Base-by-base conservation (phyloP, 495 filamentous ascomycete genomes). In the Penicillium flavigenum region DNA sequence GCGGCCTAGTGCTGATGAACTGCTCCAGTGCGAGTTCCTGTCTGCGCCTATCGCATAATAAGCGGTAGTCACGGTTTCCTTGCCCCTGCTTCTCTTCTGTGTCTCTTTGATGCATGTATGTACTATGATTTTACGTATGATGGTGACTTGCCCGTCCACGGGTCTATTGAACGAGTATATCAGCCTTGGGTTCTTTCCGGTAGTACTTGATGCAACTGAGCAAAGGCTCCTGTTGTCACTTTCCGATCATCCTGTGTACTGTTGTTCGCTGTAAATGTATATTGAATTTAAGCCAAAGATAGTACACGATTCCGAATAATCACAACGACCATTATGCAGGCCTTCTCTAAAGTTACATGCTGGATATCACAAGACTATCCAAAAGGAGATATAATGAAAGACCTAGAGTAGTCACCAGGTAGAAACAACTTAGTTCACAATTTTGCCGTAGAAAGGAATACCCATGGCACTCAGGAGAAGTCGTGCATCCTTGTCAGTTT, bases 401-500 rank as follows among this genome's bases (percentile, higher is more conserved):
- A 50, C 50, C 29, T 47, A 51, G 29, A 51, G n/a, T 39, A 41
- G 42, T 36, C 47, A 32, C 17, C 41, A 45, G 24, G 16, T 24
- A 3, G 24, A 31, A 42, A 5, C 16, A 31, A 49, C 32, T 52
- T 74, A 86, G 54, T 86, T 71, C 54, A 83, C 72, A 5, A 80
- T 66, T 74, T 91, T 87, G 61, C 91, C 91, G 61, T 88, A 82
- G 72, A 96, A 96, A 0, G 92, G 92, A 48, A 79, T 65, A 16
- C 94, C 94, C 67, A 97, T 74, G 26, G 91, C 80, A 66, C 85
- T 86, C 34, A 96, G 80, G 53, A 98, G 79, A 56, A 98, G 67
- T 60, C 89, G 83, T n/a, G 91, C 95, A 66, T 98, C 93, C 64
- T 86, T 86, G 66, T 98, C 92, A 17, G 88, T 95, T 19, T 79